Conservation (phyloP, 164 flowering plant genomes). For the Echeveria elegans region DNA sequence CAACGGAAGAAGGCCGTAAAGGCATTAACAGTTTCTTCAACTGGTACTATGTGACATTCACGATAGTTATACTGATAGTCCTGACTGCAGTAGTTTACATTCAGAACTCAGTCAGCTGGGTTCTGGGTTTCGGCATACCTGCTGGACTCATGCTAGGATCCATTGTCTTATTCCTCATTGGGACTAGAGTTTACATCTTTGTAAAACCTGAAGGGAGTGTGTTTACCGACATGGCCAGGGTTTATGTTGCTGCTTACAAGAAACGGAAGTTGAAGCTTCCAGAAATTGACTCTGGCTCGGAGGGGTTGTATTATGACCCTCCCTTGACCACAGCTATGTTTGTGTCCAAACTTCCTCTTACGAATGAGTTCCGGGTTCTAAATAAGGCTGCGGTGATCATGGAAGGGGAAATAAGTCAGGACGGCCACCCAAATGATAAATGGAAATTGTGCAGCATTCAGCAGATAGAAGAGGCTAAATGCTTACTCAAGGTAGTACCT, state of each 20-base stretch:
- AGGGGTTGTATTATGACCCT: constrained; percentile 29
- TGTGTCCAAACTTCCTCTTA: constrained; percentile 29
- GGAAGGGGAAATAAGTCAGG: constrained; percentile 30
- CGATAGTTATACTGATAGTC: constrained; percentile 43
- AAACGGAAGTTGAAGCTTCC: constrained; percentile 41
- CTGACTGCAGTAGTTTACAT: constrained; percentile 63
- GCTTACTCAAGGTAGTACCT: constrained; percentile 40
- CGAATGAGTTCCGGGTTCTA: constrained; percentile 22
- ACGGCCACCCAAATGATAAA: constrained; percentile 23
- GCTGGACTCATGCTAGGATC: constrained; percentile 47
- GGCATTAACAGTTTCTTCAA: constrained; percentile 21
- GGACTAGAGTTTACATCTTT: constrained; percentile 43
- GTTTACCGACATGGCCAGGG: constrained; percentile 46
- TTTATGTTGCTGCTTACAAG: constrained; percentile 47
- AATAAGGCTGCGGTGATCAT: constrained; percentile 39
- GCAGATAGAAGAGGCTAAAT: constrained; percentile 53
- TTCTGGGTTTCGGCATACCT: constrained; percentile 57
- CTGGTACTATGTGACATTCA: constrained; percentile 79
- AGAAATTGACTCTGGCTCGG: background rate
- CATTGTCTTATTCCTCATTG: constrained; percentile 48
- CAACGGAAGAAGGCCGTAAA: no score
- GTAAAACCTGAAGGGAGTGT: constrained; percentile 64
- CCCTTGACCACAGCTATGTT: constrained; percentile 18
- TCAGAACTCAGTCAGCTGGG: constrained; percentile 67
- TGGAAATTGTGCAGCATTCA: constrained; percentile 57